A percentile compares a stretch with the other conserved stretches of the same genome.
Evolutionary conservation across 2,329 filamentous ascomycete genomes (phyloP).

Genomic region (Zymoseptoria crescenta): DNA sequence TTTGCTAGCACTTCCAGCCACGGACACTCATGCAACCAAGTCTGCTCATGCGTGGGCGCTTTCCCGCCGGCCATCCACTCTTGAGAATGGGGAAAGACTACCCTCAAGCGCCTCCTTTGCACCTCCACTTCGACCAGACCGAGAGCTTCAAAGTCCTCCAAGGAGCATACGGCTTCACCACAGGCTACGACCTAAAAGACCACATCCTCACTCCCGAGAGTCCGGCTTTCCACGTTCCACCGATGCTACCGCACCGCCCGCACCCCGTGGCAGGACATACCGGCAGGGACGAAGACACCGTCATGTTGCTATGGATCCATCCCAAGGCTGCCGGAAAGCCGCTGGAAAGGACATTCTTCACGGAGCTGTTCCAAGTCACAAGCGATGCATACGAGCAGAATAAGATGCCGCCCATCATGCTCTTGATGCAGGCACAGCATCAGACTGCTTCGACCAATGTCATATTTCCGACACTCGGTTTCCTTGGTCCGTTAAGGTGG

Average conservation of each 20-base stretch:
- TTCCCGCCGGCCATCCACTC: constrained; percentile 1
- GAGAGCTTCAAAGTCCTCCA: constrained; percentile 11
- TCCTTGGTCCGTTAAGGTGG: constrained; percentile 7
- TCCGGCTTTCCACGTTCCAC: not conserved
- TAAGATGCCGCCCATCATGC: constrained; percentile 1
- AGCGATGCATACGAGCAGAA: constrained; percentile 1
- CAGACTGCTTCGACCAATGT: constrained; percentile 3
- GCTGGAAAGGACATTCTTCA: constrained; percentile 6
- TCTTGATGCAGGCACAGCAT: constrained; percentile 6
- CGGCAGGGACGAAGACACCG: constrained; percentile 3
- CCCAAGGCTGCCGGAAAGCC: constrained; percentile 1
- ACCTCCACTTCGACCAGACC: constrained; percentile 10
- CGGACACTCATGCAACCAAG: not conserved
- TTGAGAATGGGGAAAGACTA: not conserved
- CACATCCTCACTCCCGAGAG: constrained; percentile 3
- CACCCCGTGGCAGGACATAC: not conserved
- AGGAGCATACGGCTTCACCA: constrained; percentile 4
- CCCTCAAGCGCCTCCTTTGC: constrained; percentile 4
- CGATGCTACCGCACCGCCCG: constrained; percentile 4
- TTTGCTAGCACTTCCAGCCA: not conserved
- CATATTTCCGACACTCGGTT: constrained; percentile 1
- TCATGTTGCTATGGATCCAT: constrained; percentile 5
- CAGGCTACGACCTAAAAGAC: constrained; percentile 5
- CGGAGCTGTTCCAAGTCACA: constrained; percentile 4
- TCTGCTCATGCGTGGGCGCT: constrained; percentile 1